Conservation (phyloP, 495 filamentous ascomycete species). For the Haplographium delicatum region DNA sequence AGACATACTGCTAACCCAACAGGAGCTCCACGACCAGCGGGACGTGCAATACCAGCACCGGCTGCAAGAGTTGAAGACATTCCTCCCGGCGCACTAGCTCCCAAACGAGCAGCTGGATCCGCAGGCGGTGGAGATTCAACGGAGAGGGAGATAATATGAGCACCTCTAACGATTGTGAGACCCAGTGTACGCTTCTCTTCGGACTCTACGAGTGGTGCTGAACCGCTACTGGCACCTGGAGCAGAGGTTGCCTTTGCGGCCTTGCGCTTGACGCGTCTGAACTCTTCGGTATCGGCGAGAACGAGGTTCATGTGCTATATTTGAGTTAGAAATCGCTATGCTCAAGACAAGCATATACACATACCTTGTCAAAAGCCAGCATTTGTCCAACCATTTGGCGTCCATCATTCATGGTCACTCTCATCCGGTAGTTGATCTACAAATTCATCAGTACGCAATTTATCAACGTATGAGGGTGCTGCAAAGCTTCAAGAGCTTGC, state of each 20-base stretch:
- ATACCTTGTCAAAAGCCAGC: constrained; percentile 95
- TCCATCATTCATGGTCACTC: constrained; percentile 90
- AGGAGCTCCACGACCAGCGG: constrained; percentile 86
- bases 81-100: constrained; percentile 65
- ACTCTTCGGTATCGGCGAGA: constrained; percentile 97
- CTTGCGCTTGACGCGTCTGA: constrained; percentile 90
- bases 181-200: constrained; percentile 97
- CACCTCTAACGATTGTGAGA: constrained; percentile 89
- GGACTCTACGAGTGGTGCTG: constrained; percentile 64
- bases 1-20: constrained; percentile 63
- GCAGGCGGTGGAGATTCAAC: constrained; percentile 96
- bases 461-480: background rate
- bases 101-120: constrained; percentile 86
- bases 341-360: constrained; percentile 9
- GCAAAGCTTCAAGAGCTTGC: constrained; percentile 20
- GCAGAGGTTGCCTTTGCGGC: constrained; percentile 63
- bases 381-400: constrained; percentile 96
- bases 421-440: constrained; percentile 99
- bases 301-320: constrained; percentile 97
- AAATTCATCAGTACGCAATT: constrained; percentile 30
- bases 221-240: constrained; percentile 50
- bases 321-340: constrained; percentile 9
- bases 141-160: constrained; percentile 87
- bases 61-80: constrained; percentile 61
- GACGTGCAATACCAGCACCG: constrained; percentile 86